Evolutionary conservation across 2,329 filamentous ascomycete genomes (phyloP), one percentile per base, ranked within the genome.

Genomic region (Pezicula neosporulosa): DNA sequence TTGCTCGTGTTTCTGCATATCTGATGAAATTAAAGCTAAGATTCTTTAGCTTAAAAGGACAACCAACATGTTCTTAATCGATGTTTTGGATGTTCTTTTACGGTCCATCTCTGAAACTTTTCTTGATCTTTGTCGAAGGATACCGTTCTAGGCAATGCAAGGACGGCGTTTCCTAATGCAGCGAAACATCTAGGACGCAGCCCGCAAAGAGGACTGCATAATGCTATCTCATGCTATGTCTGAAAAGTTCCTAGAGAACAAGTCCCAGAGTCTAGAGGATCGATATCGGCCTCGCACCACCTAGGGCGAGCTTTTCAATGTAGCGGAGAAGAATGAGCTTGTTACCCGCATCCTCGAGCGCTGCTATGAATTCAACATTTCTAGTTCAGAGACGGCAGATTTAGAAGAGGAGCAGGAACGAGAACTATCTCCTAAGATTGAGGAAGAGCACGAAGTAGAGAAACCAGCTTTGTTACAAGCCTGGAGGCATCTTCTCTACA

Each of bases 361-460:
- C 16, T 76, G 72, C 49, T 42, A 55, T 1, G 62, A 74, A 7
- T 72, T 76, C 47, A 61, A 63, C 1, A 56, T 62, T 6, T 28
- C 59, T 0, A 50, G 64, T 2, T 59, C 73, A 28, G 55, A 63
- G 1, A 59, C 70, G 0, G 69, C 70, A 0, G 66, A 68, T 0
- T 66, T 87, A 0, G 70, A 79, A 3, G 83, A 89, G 59, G 86
- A 90, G 51, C 83, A 89, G 56, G 86, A 90, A 61, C 75, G 85
- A 0, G 86, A 90, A 54, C 69, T 90, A 0, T 73, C 80, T 0
- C 82, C 82, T 0, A 85, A 90, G 55, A 74, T 80, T 1, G 81
- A 89, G 56, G 68, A 77, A 36, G 81, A 89, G 59, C 70, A 73
- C 1, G 69, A 87, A 45, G 58, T 81, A 0, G 69, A 87, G 56